These are phyloP conservation scores for Mycena capillaripes DNA, from an alignment of 768 basidiomycete genomes.

Conservation along the genomic window DNA sequence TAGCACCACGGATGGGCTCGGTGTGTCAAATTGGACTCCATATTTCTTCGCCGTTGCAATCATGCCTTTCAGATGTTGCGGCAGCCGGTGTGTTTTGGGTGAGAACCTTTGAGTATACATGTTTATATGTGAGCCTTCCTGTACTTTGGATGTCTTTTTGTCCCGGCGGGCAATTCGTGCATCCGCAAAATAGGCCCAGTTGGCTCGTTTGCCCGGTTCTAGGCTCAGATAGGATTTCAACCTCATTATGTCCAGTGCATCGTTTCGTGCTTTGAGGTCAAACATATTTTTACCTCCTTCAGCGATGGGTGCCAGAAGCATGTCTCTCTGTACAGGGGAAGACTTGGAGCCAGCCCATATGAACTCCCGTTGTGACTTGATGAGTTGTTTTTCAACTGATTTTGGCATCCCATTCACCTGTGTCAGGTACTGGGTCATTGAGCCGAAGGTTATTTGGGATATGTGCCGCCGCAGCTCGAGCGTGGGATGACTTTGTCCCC, in stretches of 20 bases:
- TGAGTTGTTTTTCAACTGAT: conserved; percentile 37
- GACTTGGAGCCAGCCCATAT: conserved; percentile 40
- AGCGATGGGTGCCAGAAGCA: conserved; percentile 21
- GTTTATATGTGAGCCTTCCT: neutral
- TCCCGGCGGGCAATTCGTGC: too few relatives aligned
- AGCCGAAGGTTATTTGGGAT: conserved; percentile 44
- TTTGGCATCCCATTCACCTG: conserved; percentile 53
- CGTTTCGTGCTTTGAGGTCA: conserved; percentile 41
- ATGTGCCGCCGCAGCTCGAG: conserved; percentile 43
- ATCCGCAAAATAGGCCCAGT: conserved; percentile 48
- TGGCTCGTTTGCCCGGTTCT: too few relatives aligned
- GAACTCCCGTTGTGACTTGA: conserved; percentile 42
- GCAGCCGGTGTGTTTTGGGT: neutral
- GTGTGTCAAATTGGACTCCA: neutral
- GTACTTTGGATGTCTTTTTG: neutral
- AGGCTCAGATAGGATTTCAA: conserved; percentile 41
- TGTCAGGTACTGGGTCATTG: conserved; percentile 51
- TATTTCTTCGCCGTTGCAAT: neutral
- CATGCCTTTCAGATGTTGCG: neutral
- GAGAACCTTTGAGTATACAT: neutral
- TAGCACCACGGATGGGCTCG: neutral
- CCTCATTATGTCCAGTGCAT: conserved; percentile 43
- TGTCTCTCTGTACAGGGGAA: conserved; percentile 36
- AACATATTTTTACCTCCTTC: conserved; percentile 44
- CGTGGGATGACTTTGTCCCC: conserved; percentile 45